Conservation (phyloP, 768 basidiomycete species). For the Mycena rosella region DNA sequence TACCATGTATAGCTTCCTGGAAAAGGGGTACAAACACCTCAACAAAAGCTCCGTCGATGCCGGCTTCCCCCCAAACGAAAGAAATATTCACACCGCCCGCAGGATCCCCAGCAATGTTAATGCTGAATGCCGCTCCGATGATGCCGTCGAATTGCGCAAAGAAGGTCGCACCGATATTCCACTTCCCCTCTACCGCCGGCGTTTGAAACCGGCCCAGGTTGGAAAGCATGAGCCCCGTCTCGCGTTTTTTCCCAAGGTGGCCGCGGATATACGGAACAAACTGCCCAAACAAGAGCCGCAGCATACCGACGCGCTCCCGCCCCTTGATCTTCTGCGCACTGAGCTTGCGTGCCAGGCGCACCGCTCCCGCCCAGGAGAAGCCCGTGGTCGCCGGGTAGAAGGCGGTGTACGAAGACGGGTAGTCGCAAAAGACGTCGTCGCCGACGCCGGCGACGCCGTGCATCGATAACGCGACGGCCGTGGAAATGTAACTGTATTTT, state of each 20-base stretch:
- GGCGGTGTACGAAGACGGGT: not conserved
- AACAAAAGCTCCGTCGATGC: slow-evolving; percentile 9
- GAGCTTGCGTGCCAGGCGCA: slow-evolving; percentile 1
- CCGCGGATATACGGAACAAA: not conserved
- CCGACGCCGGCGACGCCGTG: not conserved
- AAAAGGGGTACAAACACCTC: slow-evolving; percentile 11
- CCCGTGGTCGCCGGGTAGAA: not conserved
- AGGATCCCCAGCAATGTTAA: slow-evolving; percentile 14
- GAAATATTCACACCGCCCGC: slow-evolving; percentile 12
- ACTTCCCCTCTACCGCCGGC: slow-evolving; percentile 4
- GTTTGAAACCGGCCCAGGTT: slow-evolving; percentile 9
- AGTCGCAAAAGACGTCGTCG: slow-evolving; percentile 9
- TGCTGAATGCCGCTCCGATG: not conserved
- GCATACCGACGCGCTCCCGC: not conserved
- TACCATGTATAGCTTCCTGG: no score
- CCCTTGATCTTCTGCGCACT: not conserved
- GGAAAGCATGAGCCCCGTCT: not conserved
- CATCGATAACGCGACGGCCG: slow-evolving; percentile 14
- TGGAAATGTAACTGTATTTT: slow-evolving; percentile 4
- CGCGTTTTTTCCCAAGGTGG: slow-evolving; percentile 5
- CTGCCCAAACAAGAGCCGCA: slow-evolving; percentile 4
- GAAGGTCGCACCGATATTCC: slow-evolving; percentile 8
- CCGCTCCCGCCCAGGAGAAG: slow-evolving; percentile 10
- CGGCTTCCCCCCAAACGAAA: slow-evolving; percentile 16
- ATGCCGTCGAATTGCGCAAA: slow-evolving; percentile 16